A percentile compares a stretch with the other conserved stretches of the same genome.
These are phyloP conservation scores for Globisporangium uncinulatum DNA, from an alignment of 352 stramenopile species.

Conservation along the genomic window DNA sequence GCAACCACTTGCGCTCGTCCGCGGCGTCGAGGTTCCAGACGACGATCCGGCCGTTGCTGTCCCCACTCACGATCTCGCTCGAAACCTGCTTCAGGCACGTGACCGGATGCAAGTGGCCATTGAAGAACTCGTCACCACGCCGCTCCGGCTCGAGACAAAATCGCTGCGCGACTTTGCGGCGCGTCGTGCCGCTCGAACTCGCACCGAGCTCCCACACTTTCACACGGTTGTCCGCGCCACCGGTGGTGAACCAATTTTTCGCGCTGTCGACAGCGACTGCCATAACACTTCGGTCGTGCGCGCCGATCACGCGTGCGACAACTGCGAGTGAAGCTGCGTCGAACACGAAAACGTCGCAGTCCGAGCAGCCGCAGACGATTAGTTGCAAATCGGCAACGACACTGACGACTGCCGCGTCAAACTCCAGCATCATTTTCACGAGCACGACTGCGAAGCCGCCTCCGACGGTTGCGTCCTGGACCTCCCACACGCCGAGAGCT, in stretches of 20 bases:
- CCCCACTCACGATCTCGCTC: slow-evolving; percentile 72
- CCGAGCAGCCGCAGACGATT: slow-evolving; percentile 52
- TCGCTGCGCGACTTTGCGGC: slow-evolving; percentile 26
- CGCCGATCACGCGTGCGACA: slow-evolving; percentile 44
- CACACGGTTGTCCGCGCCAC: slow-evolving; percentile 48
- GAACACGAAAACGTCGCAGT: slow-evolving; percentile 73
- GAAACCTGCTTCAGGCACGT: slow-evolving; percentile 49
- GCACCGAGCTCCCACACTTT: slow-evolving; percentile 57
- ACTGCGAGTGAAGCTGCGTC: slow-evolving; percentile 32
- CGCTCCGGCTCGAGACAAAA: slow-evolving; percentile 36
- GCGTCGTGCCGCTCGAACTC: slow-evolving; percentile 14
- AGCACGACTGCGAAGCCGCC: slow-evolving; percentile 45
- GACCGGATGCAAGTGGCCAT: slow-evolving; percentile 48
- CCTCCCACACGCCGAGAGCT: slow-evolving; percentile 59
- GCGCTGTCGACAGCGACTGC: slow-evolving; percentile 40
- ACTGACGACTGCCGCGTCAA: slow-evolving; percentile 70
- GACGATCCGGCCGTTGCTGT: slow-evolving; percentile 48
- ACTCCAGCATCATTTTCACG: slow-evolving; percentile 46
- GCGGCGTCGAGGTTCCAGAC: slow-evolving; percentile 69
- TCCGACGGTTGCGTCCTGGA: slow-evolving; percentile 45
- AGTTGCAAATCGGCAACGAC: slow-evolving; percentile 47
- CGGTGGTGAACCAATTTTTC: slow-evolving; percentile 41
- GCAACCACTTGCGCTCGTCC: slow-evolving; percentile 40
- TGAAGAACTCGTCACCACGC: slow-evolving; percentile 33
- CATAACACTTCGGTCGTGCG: slow-evolving; percentile 46